Conservation (phyloP, 2,329 filamentous ascomycete genomes). For the Penicillium sp. region DNA sequence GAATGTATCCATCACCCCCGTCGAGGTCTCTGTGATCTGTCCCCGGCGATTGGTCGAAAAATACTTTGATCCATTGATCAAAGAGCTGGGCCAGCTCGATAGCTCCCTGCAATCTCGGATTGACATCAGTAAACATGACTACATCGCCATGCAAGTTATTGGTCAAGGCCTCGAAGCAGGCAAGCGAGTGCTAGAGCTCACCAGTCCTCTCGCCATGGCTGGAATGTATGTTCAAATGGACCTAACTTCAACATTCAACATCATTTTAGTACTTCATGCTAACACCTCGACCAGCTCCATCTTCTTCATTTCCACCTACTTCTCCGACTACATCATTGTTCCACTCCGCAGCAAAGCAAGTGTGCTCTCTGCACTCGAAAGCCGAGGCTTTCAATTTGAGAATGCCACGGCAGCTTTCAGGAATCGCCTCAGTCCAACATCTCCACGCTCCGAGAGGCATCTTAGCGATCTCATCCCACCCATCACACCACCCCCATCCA, state of each 20-base stretch:
- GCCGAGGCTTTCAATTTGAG: constrained; percentile 77
- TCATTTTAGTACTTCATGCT: constrained; percentile 5
- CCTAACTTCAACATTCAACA: too few species aligned
- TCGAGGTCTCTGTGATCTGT: constrained; percentile 90
- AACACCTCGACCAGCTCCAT: constrained; percentile 56
- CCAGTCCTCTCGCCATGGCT: constrained; percentile 81
- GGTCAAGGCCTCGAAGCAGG: constrained; percentile 87
- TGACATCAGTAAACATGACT: constrained; percentile 74
- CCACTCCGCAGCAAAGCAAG: constrained; percentile 66
- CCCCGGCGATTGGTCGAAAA: constrained; percentile 65
- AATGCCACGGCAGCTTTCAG: constrained; percentile 63
- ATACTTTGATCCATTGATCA: constrained; percentile 68
- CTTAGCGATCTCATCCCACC: constrained; percentile 40
- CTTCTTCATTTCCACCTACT: constrained; percentile 98
- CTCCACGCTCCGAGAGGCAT: constrained; percentile 22
- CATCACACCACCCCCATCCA: constrained; percentile 69
- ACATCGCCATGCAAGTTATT: constrained; percentile 82
- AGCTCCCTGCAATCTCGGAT: constrained; percentile 47
- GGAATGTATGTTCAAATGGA: constrained; percentile 78
- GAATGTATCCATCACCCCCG: constrained; percentile 85
- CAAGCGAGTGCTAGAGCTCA: constrained; percentile 84
- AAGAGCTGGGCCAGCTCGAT: constrained; percentile 50
- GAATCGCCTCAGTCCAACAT: constrained; percentile 40
- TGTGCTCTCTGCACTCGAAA: constrained; percentile 70
- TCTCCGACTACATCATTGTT: constrained; percentile 92